Percentiles rank a stretch among this genome's conserved stretches.
phyloP scores from a whole-genome alignment of 768 basidiomycete species.

The Suillus subalutaceus region DNA sequence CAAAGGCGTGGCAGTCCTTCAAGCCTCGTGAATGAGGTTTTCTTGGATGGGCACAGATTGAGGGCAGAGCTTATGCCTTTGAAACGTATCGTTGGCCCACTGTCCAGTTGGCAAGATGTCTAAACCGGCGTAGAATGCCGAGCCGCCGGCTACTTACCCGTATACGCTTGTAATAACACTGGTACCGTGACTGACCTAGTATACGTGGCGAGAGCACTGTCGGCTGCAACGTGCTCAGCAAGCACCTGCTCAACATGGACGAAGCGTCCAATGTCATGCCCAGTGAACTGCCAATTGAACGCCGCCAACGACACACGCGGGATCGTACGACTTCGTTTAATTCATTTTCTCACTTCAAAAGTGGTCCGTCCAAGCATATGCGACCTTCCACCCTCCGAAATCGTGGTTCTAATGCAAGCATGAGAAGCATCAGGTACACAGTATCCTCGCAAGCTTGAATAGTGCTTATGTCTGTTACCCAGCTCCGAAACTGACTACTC shows the following conservation, averaged over 20 bases:
- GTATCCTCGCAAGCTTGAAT: not conserved
- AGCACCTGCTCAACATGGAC: slow-evolving; percentile 5
- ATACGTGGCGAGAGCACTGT: not conserved
- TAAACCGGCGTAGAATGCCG: not conserved
- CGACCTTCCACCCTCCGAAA: slow-evolving; percentile 18
- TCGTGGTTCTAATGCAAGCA: slow-evolving; percentile 18
- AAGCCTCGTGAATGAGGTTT: not conserved
- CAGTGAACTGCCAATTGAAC: not conserved
- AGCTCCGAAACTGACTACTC: slow-evolving; percentile 33
- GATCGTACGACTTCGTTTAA: slow-evolving; percentile 21
- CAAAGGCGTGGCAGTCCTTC: not conserved
- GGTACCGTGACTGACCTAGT: not conserved
- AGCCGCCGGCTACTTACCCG: not conserved
- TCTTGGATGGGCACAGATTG: not conserved
- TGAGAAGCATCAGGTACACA: slow-evolving; percentile 23
- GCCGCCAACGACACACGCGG: slow-evolving; percentile 10
- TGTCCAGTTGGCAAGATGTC: not conserved
- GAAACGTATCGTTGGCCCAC: too few species aligned
- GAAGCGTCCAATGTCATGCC: slow-evolving; percentile 1
- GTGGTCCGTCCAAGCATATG: slow-evolving; percentile 9
- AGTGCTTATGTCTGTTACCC: not conserved
- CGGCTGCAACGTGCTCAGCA: not conserved
- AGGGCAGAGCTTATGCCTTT: not conserved
- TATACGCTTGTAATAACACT: not conserved
- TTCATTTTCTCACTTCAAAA: slow-evolving; percentile 14